These are phyloP conservation scores for Komagataella kurtzmanii DNA, from an alignment of 805 yeast species.

Conservation along the genomic window DNA sequence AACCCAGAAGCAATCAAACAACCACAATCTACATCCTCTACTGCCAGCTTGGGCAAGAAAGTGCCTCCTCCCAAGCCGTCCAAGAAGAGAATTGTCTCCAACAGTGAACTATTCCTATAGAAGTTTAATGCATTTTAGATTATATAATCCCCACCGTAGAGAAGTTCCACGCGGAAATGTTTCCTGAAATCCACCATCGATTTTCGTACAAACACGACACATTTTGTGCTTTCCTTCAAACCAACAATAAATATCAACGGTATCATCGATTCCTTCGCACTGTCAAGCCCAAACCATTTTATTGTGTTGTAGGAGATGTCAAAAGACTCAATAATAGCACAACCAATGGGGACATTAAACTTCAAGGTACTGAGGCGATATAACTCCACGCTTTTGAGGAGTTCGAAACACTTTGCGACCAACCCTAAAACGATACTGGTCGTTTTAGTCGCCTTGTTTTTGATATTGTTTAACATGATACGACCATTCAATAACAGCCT, in stretches of 20 bases:
- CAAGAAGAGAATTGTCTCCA: conserved; percentile 14
- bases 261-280: background rate
- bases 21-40: background rate
- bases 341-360: background rate
- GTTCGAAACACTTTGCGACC: background rate
- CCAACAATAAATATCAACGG: background rate
- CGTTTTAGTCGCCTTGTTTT: background rate
- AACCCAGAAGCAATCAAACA: background rate
- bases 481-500: background rate
- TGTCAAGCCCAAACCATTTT: background rate
- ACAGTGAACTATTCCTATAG: conserved; percentile 12
- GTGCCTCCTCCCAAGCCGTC: conserved; percentile 15
- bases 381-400: background rate
- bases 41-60: conserved; percentile 6
- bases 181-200: background rate
- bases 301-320: background rate
- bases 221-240: background rate
- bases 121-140: background rate
- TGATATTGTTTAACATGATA: background rate
- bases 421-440: background rate
- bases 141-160: background rate
- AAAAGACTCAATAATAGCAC: background rate
- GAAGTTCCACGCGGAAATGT: background rate
- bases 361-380: background rate
- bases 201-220: background rate